Base-by-base conservation (phyloP, 352 stramenopile genomes). In the Globisporangium radiosum region DNA sequence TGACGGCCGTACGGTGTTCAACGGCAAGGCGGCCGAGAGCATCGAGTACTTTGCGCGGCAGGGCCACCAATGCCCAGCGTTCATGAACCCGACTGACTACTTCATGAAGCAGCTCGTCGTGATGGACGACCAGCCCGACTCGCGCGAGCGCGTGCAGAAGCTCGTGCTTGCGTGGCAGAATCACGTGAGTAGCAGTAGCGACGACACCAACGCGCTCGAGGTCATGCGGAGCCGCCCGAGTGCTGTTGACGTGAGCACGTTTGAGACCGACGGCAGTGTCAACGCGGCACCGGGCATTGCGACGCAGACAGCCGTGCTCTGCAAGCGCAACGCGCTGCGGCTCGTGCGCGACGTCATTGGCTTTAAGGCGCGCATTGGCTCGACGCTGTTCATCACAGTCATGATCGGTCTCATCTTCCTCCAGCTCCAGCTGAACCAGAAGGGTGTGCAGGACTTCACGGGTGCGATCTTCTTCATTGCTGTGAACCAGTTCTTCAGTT, bases 71-170 rank as follows among this genome's bases (percentile, higher is more conserved):
- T 78, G 70, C 42, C 70, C 70, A 42, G 47, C 62, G 36, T 78
- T 75, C 56, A 75, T 71, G 65, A 78, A 75, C 59, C 70, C 68
- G 42, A 67, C 68, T 33, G 70, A 78, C 56, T 78, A 73, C 53
- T 78, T 75, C 40, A 78, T 78, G 70, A 65, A 71, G 49, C 70
- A 75, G 40, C 66, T 78, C 49, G 68, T 70, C 10, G 54, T 71
- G 7, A 54, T 78, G 44, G 68, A 75, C 15, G 66, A 65, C 33
- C 45, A 62, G 33, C 64, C 61, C 2, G 70, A 71, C 10, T 57
- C 61, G 11, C 59, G 51, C 17, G 50, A 62, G 14, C 61, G 70
- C 17, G 68, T 78, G 3, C 50, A 59, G 11, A 50, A 42, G n/a
- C 62, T 78, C 8, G 54, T 63, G 0, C 53, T 63, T 14, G 59